A percentile compares a stretch with the other conserved stretches of the same genome.
These are phyloP conservation scores for Boletus pseudopeckii DNA, from an alignment of 768 basidiomycete species.

Conservation along the genomic window DNA sequence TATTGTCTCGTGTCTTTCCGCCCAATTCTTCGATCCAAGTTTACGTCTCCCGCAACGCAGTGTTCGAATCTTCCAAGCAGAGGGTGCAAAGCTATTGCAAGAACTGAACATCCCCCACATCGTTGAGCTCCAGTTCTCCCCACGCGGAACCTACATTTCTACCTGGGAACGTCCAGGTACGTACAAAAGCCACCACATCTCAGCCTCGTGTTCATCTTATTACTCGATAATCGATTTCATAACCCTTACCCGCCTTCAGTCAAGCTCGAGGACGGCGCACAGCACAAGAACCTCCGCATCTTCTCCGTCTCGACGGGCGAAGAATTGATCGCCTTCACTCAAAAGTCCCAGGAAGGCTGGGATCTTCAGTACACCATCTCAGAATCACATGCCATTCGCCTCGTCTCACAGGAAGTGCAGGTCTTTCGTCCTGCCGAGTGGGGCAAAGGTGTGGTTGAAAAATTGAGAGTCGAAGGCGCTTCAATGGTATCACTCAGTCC, in stretches of 20 bases:
- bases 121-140: conserved; percentile 87
- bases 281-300: conserved; percentile 92
- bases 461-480: conserved; percentile 81
- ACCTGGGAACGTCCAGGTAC: conserved; percentile 90
- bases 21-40: conserved; percentile 12
- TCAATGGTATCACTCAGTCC: conserved; percentile 74
- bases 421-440: conserved; percentile 80
- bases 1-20: conserved; percentile 23
- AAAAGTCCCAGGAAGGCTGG: conserved; percentile 92
- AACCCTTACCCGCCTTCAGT: conserved; percentile 33
- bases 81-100: conserved; percentile 67
- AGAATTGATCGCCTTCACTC: conserved; percentile 82
- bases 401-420: conserved; percentile 80
- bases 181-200: conserved; percentile 19
- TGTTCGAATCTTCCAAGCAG: conserved; percentile 73
- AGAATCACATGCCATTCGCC: conserved; percentile 79
- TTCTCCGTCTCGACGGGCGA: conserved; percentile 85
- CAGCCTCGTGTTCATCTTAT: conserved; percentile 24
- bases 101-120: conserved; percentile 74
- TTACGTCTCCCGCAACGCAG: conserved; percentile 34
- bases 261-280: conserved; percentile 85
- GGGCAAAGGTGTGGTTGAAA: conserved; percentile 75
- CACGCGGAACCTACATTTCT: conserved; percentile 87
- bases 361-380: conserved; percentile 88
- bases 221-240: conserved; percentile 13